A percentile compares a stretch with the other conserved stretches of the same genome.
Evolutionary conservation across 371 early-diverging fungal genomes (phyloP).

Genomic region (Rhizomucor miehei): DNA sequence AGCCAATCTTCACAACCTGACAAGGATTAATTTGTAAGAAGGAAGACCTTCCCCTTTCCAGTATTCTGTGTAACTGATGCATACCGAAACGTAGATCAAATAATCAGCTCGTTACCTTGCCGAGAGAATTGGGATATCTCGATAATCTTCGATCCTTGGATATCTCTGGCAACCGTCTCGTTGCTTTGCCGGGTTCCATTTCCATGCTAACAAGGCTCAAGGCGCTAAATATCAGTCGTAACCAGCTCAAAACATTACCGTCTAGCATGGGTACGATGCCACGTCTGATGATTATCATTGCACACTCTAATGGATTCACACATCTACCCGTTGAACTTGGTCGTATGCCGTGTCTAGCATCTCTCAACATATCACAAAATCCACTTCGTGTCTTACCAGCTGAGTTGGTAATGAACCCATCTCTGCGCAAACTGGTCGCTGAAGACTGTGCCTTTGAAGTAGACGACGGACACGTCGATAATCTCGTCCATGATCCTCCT

Average conservation of each 20-base stretch:
- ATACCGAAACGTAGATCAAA: constrained; percentile 17
- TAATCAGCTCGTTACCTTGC: constrained; percentile 34
- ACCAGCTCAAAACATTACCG: constrained; percentile 28
- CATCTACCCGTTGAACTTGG: constrained; percentile 24
- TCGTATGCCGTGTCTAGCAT: constrained; percentile 32
- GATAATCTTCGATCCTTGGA: constrained; percentile 23
- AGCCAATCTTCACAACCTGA: constrained; percentile 10
- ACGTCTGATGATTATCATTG: background rate
- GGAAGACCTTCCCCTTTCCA: too few species aligned
- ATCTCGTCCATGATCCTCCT: constrained; percentile 33
- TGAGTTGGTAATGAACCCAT: constrained; percentile 64
- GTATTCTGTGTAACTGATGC: too few species aligned
- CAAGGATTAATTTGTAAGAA: constrained; percentile 35
- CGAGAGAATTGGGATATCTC: constrained; percentile 29
- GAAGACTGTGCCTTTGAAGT: constrained; percentile 51
- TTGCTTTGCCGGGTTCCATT: constrained; percentile 29
- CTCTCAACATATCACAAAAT: constrained; percentile 71
- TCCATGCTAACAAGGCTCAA: constrained; percentile 19
- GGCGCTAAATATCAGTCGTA: constrained; percentile 25
- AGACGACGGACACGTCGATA: constrained; percentile 14
- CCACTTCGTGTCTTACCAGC: constrained; percentile 67
- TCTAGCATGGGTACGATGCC: constrained; percentile 15
- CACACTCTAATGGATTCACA: background rate
- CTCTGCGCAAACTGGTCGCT: constrained; percentile 57
- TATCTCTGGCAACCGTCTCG: constrained; percentile 21